phyloP scores from a whole-genome alignment of 805 yeast genomes.

The Candida stauntonica region DNA sequence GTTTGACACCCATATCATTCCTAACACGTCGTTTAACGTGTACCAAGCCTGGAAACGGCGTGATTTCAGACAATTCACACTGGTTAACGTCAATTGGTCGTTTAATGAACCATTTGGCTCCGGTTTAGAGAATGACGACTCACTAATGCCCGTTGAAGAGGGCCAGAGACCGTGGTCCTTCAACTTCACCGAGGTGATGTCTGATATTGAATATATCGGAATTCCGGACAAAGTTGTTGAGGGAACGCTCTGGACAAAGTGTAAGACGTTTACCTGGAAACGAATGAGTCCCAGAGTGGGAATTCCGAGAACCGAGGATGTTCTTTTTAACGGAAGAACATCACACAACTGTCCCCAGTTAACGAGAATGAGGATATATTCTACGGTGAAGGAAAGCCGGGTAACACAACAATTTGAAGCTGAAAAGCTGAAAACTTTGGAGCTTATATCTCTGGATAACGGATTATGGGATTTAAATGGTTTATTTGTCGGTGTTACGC shows the following conservation, averaged over 20 bases:
- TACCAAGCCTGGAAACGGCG: background rate
- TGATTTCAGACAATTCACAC: background rate
- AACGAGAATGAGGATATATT: background rate
- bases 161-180: background rate
- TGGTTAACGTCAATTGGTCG: slow-evolving; percentile 1
- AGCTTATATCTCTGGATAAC: background rate
- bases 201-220: background rate
- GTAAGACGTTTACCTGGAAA: background rate
- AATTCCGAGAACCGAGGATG: background rate
- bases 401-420: background rate
- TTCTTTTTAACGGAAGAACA: background rate
- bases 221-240: slow-evolving; percentile 1
- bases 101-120: background rate
- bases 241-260: background rate
- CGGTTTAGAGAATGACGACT: background rate
- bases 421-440: background rate
- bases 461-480: background rate
- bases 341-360: background rate
- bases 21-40: background rate
- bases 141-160: background rate
- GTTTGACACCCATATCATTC: slow-evolving; percentile 3
- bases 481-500: background rate
- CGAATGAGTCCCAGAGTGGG: slow-evolving; percentile 1
- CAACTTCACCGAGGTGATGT: background rate
- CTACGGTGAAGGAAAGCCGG: background rate